phyloP scores from a whole-genome alignment of 805 yeast genomes.

The Metschnikowia lochheadii region DNA sequence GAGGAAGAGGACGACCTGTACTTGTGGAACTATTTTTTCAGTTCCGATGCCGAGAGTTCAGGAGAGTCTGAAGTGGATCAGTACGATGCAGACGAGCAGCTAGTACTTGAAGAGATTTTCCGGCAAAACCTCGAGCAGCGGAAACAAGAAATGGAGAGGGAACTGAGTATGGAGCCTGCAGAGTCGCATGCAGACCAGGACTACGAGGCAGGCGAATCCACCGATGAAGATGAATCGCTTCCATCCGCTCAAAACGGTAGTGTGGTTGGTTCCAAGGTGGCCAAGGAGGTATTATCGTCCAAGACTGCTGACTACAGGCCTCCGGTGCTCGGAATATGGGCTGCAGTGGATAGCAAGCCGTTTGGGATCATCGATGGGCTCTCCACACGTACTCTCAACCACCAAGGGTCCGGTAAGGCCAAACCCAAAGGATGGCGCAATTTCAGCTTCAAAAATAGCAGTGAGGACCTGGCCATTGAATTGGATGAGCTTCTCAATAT shows the following conservation, averaged over 20 bases:
- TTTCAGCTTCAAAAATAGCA: conserved; percentile 13
- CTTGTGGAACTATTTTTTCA: conserved; percentile 70
- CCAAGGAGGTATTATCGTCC: conserved; percentile 89
- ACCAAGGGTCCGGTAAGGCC: conserved; percentile 10
- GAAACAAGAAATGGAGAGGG: conserved; percentile 11
- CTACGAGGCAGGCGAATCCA: conserved; percentile 76
- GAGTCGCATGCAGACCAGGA: conserved; percentile 35
- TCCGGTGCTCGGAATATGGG: conserved; percentile 91
- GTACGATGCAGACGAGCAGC: conserved; percentile 21
- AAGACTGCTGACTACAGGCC: conserved; percentile 83
- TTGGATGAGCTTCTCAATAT: conserved; percentile 84
- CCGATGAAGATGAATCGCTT: conserved; percentile 85
- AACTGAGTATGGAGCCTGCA: conserved; percentile 13
- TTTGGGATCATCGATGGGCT: conserved; percentile 94
- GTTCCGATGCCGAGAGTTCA: conserved; percentile 36
- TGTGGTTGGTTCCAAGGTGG: conserved; percentile 64
- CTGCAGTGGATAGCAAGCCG: conserved; percentile 71
- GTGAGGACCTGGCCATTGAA: conserved; percentile 39
- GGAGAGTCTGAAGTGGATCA: conserved; percentile 21
- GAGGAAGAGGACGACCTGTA: conserved; percentile 65
- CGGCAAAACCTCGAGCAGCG: conserved; percentile 22
- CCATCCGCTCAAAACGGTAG: conserved; percentile 63
- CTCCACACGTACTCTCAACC: conserved; percentile 73
- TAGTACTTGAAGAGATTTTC: conserved; percentile 22
- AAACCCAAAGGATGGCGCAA: conserved; percentile 22